A percentile compares a stretch with the other conserved stretches of the same genome.
Evolutionary conservation across 495 filamentous ascomycete genomes (phyloP).

Genomic region (Podospora sp.): DNA sequence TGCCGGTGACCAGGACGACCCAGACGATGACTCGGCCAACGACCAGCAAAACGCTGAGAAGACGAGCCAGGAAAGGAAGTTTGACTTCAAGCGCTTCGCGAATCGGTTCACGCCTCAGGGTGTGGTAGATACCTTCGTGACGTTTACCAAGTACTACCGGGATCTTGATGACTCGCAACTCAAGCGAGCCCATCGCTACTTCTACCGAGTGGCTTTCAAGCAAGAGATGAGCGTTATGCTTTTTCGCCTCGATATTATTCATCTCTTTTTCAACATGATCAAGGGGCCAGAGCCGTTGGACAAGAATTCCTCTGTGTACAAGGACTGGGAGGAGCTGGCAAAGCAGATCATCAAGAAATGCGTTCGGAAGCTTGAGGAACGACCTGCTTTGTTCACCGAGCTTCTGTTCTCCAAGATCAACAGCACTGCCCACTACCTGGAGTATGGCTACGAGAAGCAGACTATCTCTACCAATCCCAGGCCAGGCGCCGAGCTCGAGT

Average conservation of each 20-base stretch:
- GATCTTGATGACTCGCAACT: constrained; percentile 81
- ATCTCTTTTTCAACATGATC: constrained; percentile 86
- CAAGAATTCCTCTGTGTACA: constrained; percentile 62
- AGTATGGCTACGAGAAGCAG: constrained; percentile 87
- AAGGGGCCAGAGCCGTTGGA: constrained; percentile 84
- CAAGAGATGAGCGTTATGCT: constrained; percentile 85
- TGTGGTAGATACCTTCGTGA: constrained; percentile 86
- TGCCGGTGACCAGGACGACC: constrained; percentile 45
- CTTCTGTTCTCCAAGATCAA: constrained; percentile 93
- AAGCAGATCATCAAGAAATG: constrained; percentile 77
- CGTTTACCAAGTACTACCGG: constrained; percentile 75
- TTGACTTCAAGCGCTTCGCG: constrained; percentile 87
- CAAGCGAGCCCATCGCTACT: constrained; percentile 92
- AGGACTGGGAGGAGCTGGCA: constrained; percentile 90
- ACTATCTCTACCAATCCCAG: constrained; percentile 58
- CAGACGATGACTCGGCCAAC: constrained; percentile 67
- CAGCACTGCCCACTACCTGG: constrained; percentile 78
- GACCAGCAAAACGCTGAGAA: constrained; percentile 73
- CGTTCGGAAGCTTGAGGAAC: constrained; percentile 76
- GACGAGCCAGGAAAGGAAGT: constrained; percentile 79
- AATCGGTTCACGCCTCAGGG: constrained; percentile 78
- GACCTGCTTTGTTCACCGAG: constrained; percentile 82
- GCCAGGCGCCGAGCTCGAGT: constrained; percentile 74
- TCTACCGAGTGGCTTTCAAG: constrained; percentile 94
- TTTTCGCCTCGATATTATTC: constrained; percentile 87